Evolutionary conservation across 345 rosid genomes (phyloP), one percentile per base, ranked within the genome.

Genomic region (Nasturtium officinale): DNA sequence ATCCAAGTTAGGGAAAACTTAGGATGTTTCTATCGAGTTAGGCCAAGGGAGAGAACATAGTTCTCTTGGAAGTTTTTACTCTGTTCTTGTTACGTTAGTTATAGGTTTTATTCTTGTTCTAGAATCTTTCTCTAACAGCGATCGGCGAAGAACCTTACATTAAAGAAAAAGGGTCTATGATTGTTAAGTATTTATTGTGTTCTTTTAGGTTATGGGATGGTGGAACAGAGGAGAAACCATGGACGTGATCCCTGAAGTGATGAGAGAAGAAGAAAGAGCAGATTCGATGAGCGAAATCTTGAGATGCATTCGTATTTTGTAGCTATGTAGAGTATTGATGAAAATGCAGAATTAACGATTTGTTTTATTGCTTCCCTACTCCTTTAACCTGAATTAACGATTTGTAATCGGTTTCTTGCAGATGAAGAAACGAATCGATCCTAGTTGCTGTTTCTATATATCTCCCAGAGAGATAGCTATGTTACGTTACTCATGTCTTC

Each of bases 291-390:
- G 23, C 25, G 67, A 66, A 67, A 75, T 59, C 33, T 47, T 67
- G 67, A 75, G 72, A 66, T 48, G 47, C n/a, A 66, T 66, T 57
- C 59, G 66, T 67, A 74, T 74, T 46, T 60, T 43, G 33, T n/a
- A 57, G 25, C 37, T 74, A 29, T 65, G 51, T 20, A 23, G 29
- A 67, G 73, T 50, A 1, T 66, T 9, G 45, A 74, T 50, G 35
- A 18, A 5, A 66, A 58, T 37, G 42, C 26, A 20, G 61, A 66
- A n/a, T n/a, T n/a, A n/a, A n/a, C n/a, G n/a, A 60, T 23, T 75
- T 69, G 74, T 51, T 75, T 58, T 61, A 64, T 21, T 52, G 64
- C 38, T 7, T 38, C 28, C 67, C 78, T 33, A 28, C 37, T 50
- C 67, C 60, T 47, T n/a, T 65, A 65, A 9, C 66, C 52, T 46